Conservation (phyloP, 441 rosid species). For the Mallotus japonicus region DNA sequence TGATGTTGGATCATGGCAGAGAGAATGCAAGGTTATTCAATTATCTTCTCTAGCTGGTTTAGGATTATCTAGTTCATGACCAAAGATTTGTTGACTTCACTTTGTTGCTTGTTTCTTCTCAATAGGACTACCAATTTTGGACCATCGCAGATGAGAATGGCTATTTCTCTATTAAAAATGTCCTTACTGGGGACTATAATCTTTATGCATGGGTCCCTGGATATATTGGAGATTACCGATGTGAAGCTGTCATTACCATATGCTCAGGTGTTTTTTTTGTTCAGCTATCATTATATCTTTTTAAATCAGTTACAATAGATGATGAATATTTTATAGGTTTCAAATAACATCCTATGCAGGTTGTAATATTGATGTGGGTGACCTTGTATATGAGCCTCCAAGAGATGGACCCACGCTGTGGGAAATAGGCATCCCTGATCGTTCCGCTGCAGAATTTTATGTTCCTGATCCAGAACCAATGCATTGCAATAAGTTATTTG, state of each 20-base stretch:
- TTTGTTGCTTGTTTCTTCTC: background rate
- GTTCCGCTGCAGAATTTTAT: conserved; percentile 80
- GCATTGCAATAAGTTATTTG: conserved; percentile 55
- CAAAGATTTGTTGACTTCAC: background rate
- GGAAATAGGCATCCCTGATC: conserved; percentile 92
- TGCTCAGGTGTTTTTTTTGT: conserved; percentile 46
- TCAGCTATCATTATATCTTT: background rate
- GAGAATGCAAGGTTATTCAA: conserved; percentile 65
- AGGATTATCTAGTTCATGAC: background rate
- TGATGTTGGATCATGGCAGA: conserved; percentile 84
- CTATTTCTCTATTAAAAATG: conserved; percentile 42
- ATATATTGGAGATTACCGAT: conserved; percentile 60
- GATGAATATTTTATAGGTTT: conserved; percentile 5
- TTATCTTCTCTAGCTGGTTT: background rate
- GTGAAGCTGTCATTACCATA: conserved; percentile 40
- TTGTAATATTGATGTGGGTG: conserved; percentile 54
- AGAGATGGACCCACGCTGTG: conserved; percentile 89
- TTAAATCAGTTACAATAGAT: background rate
- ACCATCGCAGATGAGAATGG: conserved; percentile 53
- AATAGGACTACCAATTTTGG: conserved; percentile 68
- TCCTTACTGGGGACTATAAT: conserved; percentile 46
- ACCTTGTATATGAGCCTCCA: conserved; percentile 67
- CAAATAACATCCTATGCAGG: conserved; percentile 38
- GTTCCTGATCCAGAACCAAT: conserved; percentile 75
- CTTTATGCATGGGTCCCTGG: conserved; percentile 72